phyloP scores from a whole-genome alignment of 2,329 filamentous ascomycete genomes.

The Colletotrichum sublineola region DNA sequence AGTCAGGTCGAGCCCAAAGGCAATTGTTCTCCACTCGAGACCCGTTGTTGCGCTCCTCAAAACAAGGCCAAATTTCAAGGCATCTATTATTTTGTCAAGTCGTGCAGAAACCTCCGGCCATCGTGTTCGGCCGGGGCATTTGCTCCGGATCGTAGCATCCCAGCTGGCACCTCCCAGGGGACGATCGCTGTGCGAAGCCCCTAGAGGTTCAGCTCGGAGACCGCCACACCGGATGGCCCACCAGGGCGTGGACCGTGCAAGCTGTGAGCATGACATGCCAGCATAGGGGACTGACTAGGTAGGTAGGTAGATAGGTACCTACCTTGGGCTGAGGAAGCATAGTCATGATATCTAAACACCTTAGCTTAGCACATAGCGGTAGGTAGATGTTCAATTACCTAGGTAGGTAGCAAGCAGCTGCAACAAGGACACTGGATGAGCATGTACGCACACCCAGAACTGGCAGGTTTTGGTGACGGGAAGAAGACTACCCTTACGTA shows the following conservation, averaged over 20 bases:
- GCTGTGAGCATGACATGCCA: slow-evolving; percentile 8
- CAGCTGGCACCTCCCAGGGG: slow-evolving; percentile 17
- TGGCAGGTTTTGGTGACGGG: not conserved
- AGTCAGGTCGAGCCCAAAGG: not conserved
- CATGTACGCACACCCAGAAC: too few relatives aligned
- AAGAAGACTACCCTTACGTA: too few relatives aligned
- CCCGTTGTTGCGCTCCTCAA: not conserved
- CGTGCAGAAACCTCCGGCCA: not conserved
- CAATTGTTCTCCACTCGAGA: not conserved
- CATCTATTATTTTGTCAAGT: not conserved
- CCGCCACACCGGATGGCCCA: slow-evolving; percentile 7
- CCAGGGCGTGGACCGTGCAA: slow-evolving; percentile 21
- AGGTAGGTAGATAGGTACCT: too few relatives aligned
- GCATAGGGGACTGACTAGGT: not conserved
- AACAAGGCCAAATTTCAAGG: not conserved
- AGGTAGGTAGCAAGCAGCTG: not conserved
- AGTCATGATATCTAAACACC: too few relatives aligned
- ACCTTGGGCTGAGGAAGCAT: too few relatives aligned
- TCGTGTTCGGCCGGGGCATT: slow-evolving; percentile 27
- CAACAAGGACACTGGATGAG: too few relatives aligned
- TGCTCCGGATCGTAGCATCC: slow-evolving; percentile 32
- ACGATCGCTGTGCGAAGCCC: slow-evolving; percentile 24
- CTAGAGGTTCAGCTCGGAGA: slow-evolving; percentile 26
- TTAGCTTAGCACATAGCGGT: too few relatives aligned
- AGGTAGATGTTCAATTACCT: too few relatives aligned